Base-by-base conservation (phyloP, 2,329 filamentous ascomycete species). In the Trichoderma sp. region DNA sequence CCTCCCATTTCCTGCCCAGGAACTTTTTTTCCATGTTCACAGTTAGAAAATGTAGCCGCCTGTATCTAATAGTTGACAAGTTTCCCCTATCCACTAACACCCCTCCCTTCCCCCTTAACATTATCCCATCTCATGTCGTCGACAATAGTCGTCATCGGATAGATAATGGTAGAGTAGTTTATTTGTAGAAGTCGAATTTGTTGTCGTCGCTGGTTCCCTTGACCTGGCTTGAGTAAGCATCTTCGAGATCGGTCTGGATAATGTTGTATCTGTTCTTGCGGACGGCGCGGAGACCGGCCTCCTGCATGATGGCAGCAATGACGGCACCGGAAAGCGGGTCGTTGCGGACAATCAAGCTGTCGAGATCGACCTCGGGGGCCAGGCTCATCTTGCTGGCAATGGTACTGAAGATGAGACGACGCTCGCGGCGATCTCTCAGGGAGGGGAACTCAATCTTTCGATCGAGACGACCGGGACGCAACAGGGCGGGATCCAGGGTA, bases 231-330 rank as follows among this genome's bases (percentile, higher is more conserved):
- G 95, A 95, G 85, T 99, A 99, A 62, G 97, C 97, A 85, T 98
- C 97, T 85, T 99, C 97, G 78, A 99, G 88, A 86, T 99, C 97
- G 77, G 90, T 92, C 88, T 99, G 97, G 82, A 99, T 98, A 84
- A 99, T 99, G 86, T 99, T 98, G 87, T 99, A 99, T 81, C 97
- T 89, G 86, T 99, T 98, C 92, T 98, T 98, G 81, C 96, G 91
- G 78, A 98, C 96, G 31, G 96, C 96, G 79, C 95, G 91, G 80
- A 99, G 89, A 79, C 97, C 97, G 38, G 97, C 97, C 87, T 99
- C 97, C 85, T 99, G 97, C 97, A 99, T 99, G 83, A 99, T 98
- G 69, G 97, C 97, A 65, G 97, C 95, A 83, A 99, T 99, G 80
- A 99, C 93, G 75, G 97, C 97, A 80, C 97, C 97, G 66, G 94